These are phyloP conservation scores for Bacterosira constricta DNA, from an alignment of 108 stramenopile genomes.

Conservation along the genomic window DNA sequence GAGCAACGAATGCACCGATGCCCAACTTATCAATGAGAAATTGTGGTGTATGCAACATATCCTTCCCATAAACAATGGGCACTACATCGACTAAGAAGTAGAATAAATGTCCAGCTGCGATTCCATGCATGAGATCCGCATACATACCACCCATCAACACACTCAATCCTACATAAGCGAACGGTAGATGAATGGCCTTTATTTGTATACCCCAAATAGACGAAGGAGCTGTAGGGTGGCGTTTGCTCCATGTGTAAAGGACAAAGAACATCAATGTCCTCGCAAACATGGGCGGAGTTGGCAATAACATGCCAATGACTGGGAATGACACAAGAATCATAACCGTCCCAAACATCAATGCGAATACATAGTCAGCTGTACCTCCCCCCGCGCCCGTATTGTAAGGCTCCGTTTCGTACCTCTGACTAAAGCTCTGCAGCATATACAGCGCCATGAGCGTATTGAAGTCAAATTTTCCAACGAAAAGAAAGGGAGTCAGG, in stretches of 20 bases:
- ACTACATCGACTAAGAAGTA: conserved; percentile 91
- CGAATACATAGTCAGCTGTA: conserved; percentile 69
- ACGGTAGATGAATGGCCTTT: conserved; percentile 82
- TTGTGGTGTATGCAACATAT: conserved; percentile 79
- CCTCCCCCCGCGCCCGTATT: conserved; percentile 88
- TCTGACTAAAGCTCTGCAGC: conserved; percentile 65
- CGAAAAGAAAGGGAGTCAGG: conserved; percentile 76
- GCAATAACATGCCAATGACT: conserved; percentile 42
- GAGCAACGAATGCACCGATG: conserved; percentile 75
- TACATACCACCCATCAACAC: conserved; percentile 75
- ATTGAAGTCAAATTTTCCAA: conserved; percentile 70
- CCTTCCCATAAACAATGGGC: conserved; percentile 82
- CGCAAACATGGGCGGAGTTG: conserved; percentile 61
- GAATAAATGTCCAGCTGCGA: conserved; percentile 82
- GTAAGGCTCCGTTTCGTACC: conserved; percentile 84
- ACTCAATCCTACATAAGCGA: conserved; percentile 77
- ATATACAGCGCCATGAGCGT: conserved; percentile 77
- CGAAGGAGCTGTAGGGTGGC: conserved; percentile 74
- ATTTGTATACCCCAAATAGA: conserved; percentile 90
- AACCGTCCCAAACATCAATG: conserved; percentile 62
- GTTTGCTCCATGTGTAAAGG: conserved; percentile 86
- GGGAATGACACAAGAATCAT: conserved; percentile 69
- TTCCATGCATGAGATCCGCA: conserved; percentile 71
- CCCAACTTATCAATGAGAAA: conserved; percentile 86
- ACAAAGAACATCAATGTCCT: conserved; percentile 79